Conservation (phyloP, 2,329 filamentous ascomycete genomes). For the Colletotrichum sp. region DNA sequence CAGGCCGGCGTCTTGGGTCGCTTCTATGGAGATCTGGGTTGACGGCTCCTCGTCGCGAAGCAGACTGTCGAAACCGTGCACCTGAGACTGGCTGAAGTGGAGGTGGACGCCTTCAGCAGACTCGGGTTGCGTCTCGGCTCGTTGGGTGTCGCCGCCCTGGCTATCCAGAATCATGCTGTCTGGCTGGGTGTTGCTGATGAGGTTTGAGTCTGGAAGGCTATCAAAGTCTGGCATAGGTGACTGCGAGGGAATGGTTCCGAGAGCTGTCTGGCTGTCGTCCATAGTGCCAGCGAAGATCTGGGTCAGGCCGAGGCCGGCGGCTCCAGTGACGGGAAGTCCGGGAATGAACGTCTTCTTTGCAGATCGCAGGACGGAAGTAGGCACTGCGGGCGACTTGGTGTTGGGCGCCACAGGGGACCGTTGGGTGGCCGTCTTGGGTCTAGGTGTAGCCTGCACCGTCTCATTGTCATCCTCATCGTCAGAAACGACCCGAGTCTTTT, state of each 20-base stretch:
- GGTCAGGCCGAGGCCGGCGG: conserved; percentile 76
- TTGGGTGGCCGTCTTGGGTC: conserved; percentile 43
- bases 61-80: conserved; percentile 63
- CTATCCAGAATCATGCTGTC: conserved; percentile 59
- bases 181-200: conserved; percentile 64
- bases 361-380: conserved; percentile 70
- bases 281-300: conserved; percentile 93
- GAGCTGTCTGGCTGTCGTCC: conserved; percentile 63
- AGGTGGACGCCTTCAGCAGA: conserved; percentile 48
- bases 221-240: conserved; percentile 62
- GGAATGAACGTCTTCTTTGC: conserved; percentile 75
- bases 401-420: conserved; percentile 48
- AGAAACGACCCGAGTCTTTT: conserved; percentile 63
- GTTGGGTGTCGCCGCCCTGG: conserved; percentile 43
- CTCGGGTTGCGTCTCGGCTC: conserved; percentile 40
- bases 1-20: conserved; percentile 83
- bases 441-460: conserved; percentile 51
- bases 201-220: conserved; percentile 63
- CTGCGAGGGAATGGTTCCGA: conserved; percentile 41
- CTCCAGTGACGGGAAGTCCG: conserved; percentile 64
- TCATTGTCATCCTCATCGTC: conserved; percentile 66
- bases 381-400: conserved; percentile 56
- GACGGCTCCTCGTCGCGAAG: conserved; percentile 43
- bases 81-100: conserved; percentile 65
- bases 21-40: conserved; percentile 74